Conservation (phyloP, 148 eudicot species). For the Rhododendron griersonianum region DNA sequence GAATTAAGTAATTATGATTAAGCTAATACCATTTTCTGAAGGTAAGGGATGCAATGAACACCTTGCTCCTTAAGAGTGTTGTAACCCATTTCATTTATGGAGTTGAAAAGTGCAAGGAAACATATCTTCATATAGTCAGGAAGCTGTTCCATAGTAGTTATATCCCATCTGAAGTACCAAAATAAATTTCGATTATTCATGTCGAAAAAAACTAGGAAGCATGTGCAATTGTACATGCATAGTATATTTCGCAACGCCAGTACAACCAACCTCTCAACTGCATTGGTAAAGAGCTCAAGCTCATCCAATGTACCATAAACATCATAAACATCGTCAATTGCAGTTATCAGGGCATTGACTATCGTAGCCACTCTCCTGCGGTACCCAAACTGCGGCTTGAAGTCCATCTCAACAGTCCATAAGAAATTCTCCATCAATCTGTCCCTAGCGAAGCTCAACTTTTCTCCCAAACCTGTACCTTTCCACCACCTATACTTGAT, state of each 20-base stretch:
- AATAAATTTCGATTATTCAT: background rate
- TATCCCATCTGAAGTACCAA: slow-evolving; percentile 17
- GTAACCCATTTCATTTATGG: slow-evolving; percentile 19
- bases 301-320: slow-evolving; percentile 8
- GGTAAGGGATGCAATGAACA: background rate
- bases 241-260: background rate
- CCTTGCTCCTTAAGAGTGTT: slow-evolving; percentile 2
- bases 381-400: background rate
- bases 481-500: background rate
- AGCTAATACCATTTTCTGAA: slow-evolving; percentile 9
- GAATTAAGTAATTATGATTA: background rate
- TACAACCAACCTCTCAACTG: background rate
- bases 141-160: slow-evolving; percentile 11
- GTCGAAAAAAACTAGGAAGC: background rate
- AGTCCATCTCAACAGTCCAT: background rate
- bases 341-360: background rate
- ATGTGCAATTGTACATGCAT: background rate
- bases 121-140: slow-evolving; percentile 28
- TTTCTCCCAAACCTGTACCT: background rate
- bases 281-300: background rate
- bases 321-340: background rate
- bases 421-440: background rate
- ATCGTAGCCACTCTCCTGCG: background rate
- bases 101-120: slow-evolving; percentile 16
- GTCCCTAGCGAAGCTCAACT: background rate